Base-by-base conservation (phyloP, 2,329 filamentous ascomycete species). In the Calcarisporium arbuscula region DNA sequence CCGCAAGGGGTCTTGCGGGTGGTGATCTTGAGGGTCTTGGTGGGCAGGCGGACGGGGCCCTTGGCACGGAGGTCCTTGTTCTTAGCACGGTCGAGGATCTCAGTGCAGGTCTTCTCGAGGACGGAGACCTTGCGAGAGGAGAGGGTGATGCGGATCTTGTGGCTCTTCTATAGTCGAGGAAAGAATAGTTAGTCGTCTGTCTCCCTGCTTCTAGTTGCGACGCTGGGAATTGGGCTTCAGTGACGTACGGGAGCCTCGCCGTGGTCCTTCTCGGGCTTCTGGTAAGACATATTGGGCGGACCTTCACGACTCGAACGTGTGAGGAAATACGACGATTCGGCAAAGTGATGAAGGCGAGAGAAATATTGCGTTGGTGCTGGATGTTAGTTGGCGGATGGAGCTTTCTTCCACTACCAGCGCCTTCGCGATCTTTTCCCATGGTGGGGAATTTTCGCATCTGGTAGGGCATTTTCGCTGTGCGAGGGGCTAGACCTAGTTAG, bases 1-100 rank as follows among this genome's bases (percentile, higher is more conserved):
- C 92, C 92, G 73, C 85, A 92, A 67, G 92, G 92, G 50, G 92
- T 96, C 85, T 98, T 98, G 63, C 92, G 85, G 77, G 92, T 95
- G 65, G 85, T 87, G 77, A 95, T 80, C 78, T 92, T 87, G 60
- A 96, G 80, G 66, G 80, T 86, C 83, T 95, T 95, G 75, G 89
- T 95, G 58, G 92, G 88, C 59, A 95, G 84, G 62, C 90, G 88
- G 69, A 96, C 90, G 64, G 90, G 88, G 61, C 92, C 90, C 84
- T 96, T 96, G 74, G 94, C 87, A 65, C 85, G 84, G 61, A 98
- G 85, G 65, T 94, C 88, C 89, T 98, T 98, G 76, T 75, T 81
- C 78, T 94, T 94, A 62, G 92, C 88, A 63, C 92, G 90, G 73
- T 98, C 92, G 67, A 96, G 89, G 66, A 98, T 85, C 76, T 96